phyloP scores from a whole-genome alignment of 345 rosid genomes.

The Alliaria petiolata region DNA sequence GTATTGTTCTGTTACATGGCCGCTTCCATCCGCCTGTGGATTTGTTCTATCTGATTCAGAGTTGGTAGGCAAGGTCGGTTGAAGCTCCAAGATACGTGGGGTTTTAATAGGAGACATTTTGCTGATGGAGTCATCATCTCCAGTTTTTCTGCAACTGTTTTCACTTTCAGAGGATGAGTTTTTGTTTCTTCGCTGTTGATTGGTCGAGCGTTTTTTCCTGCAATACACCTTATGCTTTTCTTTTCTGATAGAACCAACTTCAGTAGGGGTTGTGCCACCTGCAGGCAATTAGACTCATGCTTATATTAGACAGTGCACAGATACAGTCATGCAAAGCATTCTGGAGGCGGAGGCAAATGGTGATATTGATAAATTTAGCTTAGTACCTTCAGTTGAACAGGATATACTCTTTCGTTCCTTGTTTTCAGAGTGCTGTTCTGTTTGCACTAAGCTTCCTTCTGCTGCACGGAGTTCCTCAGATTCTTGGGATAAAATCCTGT shows the following conservation, averaged over 20 bases:
- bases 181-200: constrained; percentile 20
- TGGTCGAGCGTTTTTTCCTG: constrained; percentile 42
- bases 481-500: constrained; percentile 16
- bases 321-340: constrained; percentile 16
- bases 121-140: constrained; percentile 17
- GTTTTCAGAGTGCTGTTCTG: constrained; percentile 15
- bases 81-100: constrained; percentile 30
- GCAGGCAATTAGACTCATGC: background rate
- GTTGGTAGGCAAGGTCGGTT: constrained; percentile 25
- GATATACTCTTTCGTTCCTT: constrained; percentile 20
- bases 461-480: constrained; percentile 11
- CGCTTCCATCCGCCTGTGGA: constrained; percentile 3
- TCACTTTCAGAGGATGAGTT: constrained; percentile 49
- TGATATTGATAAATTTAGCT: background rate
- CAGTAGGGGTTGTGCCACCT: constrained; percentile 23
- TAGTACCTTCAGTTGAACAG: constrained; percentile 42
- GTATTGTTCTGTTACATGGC: constrained; percentile 26
- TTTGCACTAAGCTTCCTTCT: constrained; percentile 19
- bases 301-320: background rate
- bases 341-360: background rate
- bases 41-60: constrained; percentile 26
- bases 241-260: constrained; percentile 22
- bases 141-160: constrained; percentile 34
- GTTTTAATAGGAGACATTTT: constrained; percentile 20
- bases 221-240: constrained; percentile 43